A percentile compares a stretch with the other conserved stretches of the same genome.
Evolutionary conservation across 148 eudicot genomes (phyloP).

Genomic region (Amaranthus cruentus): DNA sequence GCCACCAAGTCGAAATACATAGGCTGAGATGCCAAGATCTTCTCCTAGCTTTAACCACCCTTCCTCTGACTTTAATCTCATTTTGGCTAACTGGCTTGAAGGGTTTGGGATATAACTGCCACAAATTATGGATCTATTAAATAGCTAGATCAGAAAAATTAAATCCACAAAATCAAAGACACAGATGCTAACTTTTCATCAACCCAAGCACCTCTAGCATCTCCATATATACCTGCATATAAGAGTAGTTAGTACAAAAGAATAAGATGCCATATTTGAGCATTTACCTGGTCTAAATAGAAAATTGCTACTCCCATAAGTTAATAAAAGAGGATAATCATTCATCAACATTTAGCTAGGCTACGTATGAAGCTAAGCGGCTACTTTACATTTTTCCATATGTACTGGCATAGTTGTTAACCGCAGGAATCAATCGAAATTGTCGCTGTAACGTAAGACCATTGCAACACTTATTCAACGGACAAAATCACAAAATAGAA

Average conservation of each 20-base stretch:
- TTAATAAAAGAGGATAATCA: too few species aligned
- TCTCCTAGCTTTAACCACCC: constrained; percentile 71
- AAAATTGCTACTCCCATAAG: background rate
- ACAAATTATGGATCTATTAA: constrained; percentile 8
- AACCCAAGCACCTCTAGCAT: constrained; percentile 79
- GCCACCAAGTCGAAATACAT: constrained; percentile 80
- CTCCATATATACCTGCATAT: constrained; percentile 73
- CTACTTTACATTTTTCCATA: too few species aligned
- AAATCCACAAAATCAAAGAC: constrained; percentile 10
- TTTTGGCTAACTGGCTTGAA: constrained; percentile 40
- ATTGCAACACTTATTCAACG: background rate
- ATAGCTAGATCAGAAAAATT: background rate
- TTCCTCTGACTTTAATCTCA: constrained; percentile 72
- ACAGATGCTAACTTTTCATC: constrained; percentile 79
- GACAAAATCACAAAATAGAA: background rate
- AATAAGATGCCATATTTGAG: background rate
- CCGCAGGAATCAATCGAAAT: background rate
- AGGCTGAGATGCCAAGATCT: constrained; percentile 55
- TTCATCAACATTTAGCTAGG: constrained; percentile 12
- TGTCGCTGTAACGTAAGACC: background rate
- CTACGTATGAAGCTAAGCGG: too few species aligned
- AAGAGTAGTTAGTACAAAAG: background rate
- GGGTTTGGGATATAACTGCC: constrained; percentile 50
- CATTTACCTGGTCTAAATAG: background rate
- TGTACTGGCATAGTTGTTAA: background rate